phyloP scores from a whole-genome alignment of 148 eudicot species.

The Bassia scoparia region DNA sequence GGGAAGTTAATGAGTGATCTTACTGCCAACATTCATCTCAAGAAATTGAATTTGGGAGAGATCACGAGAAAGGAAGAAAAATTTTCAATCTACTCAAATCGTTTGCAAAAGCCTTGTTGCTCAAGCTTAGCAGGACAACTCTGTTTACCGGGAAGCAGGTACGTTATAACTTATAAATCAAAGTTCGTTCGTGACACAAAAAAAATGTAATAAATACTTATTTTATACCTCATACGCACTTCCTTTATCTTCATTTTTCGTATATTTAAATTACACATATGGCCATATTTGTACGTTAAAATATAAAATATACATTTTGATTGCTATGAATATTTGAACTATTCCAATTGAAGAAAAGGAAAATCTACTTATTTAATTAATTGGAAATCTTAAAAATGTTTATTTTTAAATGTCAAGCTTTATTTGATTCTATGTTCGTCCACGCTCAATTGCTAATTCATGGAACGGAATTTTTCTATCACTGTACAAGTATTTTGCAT shows the following conservation, averaged over 20 bases:
- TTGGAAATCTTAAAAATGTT: not conserved
- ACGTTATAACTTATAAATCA: not conserved
- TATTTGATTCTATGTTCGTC: conserved; percentile 19
- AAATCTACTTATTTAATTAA: conserved; percentile 1
- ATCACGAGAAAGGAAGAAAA: conserved; percentile 76
- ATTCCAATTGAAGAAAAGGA: not conserved
- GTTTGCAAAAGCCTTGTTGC: conserved; percentile 75
- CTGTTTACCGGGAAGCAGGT: conserved; percentile 94
- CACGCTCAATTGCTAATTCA: too few relatives aligned
- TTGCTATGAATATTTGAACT: not conserved
- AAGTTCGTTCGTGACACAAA: not conserved
- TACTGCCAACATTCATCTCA: conserved; percentile 87
- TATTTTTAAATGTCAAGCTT: not conserved
- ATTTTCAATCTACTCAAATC: conserved; percentile 57
- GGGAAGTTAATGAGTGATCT: conserved; percentile 63
- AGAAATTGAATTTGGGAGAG: conserved; percentile 72
- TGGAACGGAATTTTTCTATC: too few relatives aligned
- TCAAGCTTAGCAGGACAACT: conserved; percentile 73
- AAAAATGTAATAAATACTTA: too few relatives aligned
- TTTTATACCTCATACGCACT: too few relatives aligned
- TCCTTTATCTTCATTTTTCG: too few relatives aligned
- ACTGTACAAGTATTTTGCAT: conserved; percentile 10
- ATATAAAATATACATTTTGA: too few relatives aligned
- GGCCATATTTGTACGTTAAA: too few relatives aligned
- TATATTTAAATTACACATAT: too few relatives aligned